These are phyloP conservation scores for Beauveria varroae DNA, from an alignment of 2,329 filamentous ascomycete genomes.

Conservation along the genomic window DNA sequence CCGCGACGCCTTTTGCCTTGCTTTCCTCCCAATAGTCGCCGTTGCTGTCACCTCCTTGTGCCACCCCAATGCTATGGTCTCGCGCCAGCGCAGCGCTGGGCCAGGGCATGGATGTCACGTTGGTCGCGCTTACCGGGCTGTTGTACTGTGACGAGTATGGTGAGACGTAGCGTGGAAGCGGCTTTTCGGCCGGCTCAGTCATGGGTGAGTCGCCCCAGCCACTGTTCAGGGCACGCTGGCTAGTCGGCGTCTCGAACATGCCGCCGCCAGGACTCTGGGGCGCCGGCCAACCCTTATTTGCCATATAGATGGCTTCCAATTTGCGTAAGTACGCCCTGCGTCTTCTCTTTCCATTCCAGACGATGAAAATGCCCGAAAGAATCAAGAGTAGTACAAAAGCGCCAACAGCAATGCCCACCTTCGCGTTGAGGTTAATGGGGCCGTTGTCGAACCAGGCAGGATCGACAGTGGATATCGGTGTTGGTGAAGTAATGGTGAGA, in stretches of 20 bases:
- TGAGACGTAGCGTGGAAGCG: conserved; percentile 44
- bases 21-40: conserved; percentile 17
- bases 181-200: conserved; percentile 33
- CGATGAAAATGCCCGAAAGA: conserved; percentile 42
- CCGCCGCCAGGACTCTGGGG: conserved; percentile 18
- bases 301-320: conserved; percentile 33
- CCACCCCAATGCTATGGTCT: conserved; percentile 33
- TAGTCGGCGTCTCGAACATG: conserved; percentile 41
- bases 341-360: conserved; percentile 49
- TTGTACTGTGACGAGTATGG: conserved; percentile 54
- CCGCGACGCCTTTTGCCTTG: conserved; percentile 35
- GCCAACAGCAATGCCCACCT: conserved; percentile 51
- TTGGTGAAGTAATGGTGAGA: conserved; percentile 44
- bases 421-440: conserved; percentile 43
- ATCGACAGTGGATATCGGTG: conserved; percentile 31
- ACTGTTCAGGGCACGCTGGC: conserved; percentile 40
- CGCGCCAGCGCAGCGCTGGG: conserved; percentile 21
- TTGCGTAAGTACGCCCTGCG: conserved; percentile 43
- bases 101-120: conserved; percentile 29
- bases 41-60: conserved; percentile 29
- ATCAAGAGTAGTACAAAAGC: conserved; percentile 40
- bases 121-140: conserved; percentile 45
- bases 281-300: conserved; percentile 34
- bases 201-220: conserved; percentile 48
- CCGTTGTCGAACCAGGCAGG: conserved; percentile 34